Percentiles rank a stretch among this genome's conserved stretches.
Evolutionary conservation across 2,329 filamentous ascomycete species (phyloP).

Genomic region (Aspergillus pseudotamarii): DNA sequence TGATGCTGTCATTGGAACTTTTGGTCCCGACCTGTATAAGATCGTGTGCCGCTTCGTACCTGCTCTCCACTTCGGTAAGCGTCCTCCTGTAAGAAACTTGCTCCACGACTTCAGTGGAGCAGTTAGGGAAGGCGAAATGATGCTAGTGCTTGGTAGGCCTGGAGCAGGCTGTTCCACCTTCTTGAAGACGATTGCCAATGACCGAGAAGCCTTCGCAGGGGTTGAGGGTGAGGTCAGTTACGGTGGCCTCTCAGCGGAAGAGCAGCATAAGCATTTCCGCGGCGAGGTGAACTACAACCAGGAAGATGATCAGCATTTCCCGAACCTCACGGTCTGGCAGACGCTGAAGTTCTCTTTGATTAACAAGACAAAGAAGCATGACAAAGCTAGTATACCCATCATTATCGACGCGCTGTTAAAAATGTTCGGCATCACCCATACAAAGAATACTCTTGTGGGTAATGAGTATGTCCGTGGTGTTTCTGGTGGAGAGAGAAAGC

Average conservation of each 20-base stretch:
- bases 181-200: constrained; percentile 73
- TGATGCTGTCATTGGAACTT: constrained; percentile 73
- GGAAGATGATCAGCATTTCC: constrained; percentile 76
- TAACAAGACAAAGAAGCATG: constrained; percentile 73
- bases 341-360: constrained; percentile 74
- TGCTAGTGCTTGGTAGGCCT: constrained; percentile 72
- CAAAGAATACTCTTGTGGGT: constrained; percentile 74
- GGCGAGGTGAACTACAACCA: constrained; percentile 79
- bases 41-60: constrained; percentile 61
- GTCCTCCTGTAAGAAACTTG: constrained; percentile 56
- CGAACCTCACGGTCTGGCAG: constrained; percentile 74
- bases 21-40: constrained; percentile 76
- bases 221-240: constrained; percentile 73
- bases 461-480: constrained; percentile 73
- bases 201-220: constrained; percentile 64
- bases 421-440: constrained; percentile 79
- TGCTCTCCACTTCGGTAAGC: constrained; percentile 50
- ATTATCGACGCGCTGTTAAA: constrained; percentile 71
- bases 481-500: constrained; percentile 78
- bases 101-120: constrained; percentile 70
- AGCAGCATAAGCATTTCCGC: constrained; percentile 69
- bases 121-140: constrained; percentile 70
- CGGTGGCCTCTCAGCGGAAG: constrained; percentile 68
- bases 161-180: constrained; percentile 78
- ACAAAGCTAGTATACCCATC: constrained; percentile 64